A percentile compares a stretch with the other conserved stretches of the same genome.
These are phyloP conservation scores for Starmerella powellii DNA, from an alignment of 805 yeast species.

Conservation along the genomic window DNA sequence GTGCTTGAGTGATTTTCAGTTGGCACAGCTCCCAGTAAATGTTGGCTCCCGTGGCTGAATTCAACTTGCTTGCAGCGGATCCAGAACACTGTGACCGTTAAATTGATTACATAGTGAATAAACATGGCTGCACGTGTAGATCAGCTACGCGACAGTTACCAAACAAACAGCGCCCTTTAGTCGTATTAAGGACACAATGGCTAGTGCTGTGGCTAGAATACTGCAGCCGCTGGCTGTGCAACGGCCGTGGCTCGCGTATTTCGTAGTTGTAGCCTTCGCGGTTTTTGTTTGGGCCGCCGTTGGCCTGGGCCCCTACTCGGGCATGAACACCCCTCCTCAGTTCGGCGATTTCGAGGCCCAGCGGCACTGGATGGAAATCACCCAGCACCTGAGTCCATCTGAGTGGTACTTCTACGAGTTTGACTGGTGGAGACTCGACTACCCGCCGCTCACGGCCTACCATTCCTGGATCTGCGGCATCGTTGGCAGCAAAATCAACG, in stretches of 20 bases:
- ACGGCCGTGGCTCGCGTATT: slow-evolving; percentile 79
- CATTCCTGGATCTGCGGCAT: slow-evolving; percentile 72
- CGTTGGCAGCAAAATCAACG: slow-evolving; percentile 52
- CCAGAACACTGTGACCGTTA: too few species aligned
- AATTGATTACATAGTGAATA: too few species aligned
- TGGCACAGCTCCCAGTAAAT: too few species aligned
- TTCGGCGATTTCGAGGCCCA: slow-evolving; percentile 97
- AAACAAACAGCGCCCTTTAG: too few species aligned
- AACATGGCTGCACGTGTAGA: too few species aligned
- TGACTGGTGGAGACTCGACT: slow-evolving; percentile 92
- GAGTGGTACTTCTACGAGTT: slow-evolving; percentile 86
- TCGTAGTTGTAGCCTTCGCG: slow-evolving; percentile 46
- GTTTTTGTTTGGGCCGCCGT: slow-evolving; percentile 70
- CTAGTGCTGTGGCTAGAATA: slow-evolving; percentile 7
- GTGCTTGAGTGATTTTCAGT: too few species aligned
- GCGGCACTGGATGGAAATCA: slow-evolving; percentile 94
- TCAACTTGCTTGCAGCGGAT: too few species aligned
- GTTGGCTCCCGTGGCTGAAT: too few species aligned
- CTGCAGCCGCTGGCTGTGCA: slow-evolving; percentile 9
- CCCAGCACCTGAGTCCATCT: slow-evolving; percentile 56
- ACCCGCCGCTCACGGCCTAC: slow-evolving; percentile 92
- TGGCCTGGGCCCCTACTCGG: slow-evolving; percentile 82
- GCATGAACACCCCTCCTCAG: slow-evolving; percentile 58
- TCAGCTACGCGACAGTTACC: too few species aligned
- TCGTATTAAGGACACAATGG: too few species aligned